Evolutionary conservation across 2,329 filamentous ascomycete genomes (phyloP).

Genomic region (Trichoderma simmonsii): DNA sequence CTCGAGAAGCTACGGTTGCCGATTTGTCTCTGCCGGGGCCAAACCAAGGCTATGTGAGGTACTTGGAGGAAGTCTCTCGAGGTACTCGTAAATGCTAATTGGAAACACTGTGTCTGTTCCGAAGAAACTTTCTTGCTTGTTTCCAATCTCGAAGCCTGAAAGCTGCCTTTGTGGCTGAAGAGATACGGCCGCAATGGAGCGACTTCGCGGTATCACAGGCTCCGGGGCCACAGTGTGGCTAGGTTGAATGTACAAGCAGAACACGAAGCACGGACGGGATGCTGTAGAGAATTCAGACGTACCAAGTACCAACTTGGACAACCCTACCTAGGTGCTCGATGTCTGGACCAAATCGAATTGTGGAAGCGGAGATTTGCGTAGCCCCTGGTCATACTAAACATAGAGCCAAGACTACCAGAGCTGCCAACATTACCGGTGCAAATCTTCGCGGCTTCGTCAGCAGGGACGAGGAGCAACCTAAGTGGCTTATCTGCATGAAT

Average conservation of each 20-base stretch:
- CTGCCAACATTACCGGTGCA: conserved; percentile 12
- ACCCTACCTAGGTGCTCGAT: not conserved
- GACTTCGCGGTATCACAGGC: conserved; percentile 6
- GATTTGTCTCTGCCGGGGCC: not conserved
- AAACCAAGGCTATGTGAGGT: not conserved
- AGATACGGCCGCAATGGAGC: not conserved
- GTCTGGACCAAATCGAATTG: not conserved
- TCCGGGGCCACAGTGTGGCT: conserved; percentile 3
- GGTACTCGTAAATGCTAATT: not conserved
- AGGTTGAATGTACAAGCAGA: conserved; percentile 1
- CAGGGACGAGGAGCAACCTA: not conserved
- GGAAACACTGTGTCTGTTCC: not conserved
- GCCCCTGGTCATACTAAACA: conserved; percentile 11
- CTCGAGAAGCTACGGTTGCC: conserved; percentile 6
- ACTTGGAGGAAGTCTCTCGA: not conserved
- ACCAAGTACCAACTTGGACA: conserved; percentile 4
- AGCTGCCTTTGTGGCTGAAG: not conserved
- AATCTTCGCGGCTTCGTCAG: conserved; percentile 9
- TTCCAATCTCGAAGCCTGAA: not conserved
- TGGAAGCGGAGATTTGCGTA: conserved; percentile 16
- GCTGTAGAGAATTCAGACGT: not conserved
- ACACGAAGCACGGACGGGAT: conserved; percentile 7
- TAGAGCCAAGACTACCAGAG: conserved; percentile 10
- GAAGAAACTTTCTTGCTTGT: not conserved
- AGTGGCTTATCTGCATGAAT: conserved; percentile 14